Conservation (phyloP, 257 asterid genomes). For the Ophiorrhiza pumila region DNA sequence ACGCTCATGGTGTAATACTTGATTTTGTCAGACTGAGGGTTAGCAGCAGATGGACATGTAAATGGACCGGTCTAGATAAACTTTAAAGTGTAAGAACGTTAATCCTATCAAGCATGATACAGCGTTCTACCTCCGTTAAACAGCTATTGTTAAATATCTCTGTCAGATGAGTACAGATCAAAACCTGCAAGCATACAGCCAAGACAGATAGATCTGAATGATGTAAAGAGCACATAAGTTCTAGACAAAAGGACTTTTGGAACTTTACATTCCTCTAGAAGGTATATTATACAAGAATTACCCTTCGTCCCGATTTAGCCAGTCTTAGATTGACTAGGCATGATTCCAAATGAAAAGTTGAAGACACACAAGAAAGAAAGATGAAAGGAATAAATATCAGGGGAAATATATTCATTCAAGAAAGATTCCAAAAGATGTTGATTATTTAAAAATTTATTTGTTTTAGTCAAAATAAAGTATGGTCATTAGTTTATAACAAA, state of each 20-base stretch:
- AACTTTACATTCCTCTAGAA: background rate
- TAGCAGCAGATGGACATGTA: slow-evolving; percentile 16
- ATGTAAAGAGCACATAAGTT: slow-evolving; percentile 7
- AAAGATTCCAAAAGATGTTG: too few species aligned
- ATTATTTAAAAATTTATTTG: too few species aligned
- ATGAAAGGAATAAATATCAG: background rate
- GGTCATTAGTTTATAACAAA: slow-evolving; percentile 26
- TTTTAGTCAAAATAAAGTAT: too few species aligned
- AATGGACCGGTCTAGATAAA: background rate
- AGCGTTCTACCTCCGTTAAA: slow-evolving; percentile 58
- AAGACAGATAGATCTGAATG: background rate
- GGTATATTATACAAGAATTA: background rate
- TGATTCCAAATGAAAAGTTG: background rate
- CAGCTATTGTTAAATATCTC: slow-evolving; percentile 78
- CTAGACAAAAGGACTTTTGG: background rate
- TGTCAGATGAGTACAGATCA: slow-evolving; percentile 88
- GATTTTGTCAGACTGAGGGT: slow-evolving; percentile 68
- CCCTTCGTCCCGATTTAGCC: background rate
- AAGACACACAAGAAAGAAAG: background rate
- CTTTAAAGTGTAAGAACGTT: background rate
- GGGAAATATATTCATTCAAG: too few species aligned
- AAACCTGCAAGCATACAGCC: slow-evolving; percentile 53
- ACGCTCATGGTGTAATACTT: slow-evolving; percentile 93
- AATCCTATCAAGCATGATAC: slow-evolving; percentile 9
- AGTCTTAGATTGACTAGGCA: background rate